phyloP scores from a whole-genome alignment of 495 filamentous ascomycete genomes.

The Penicillium turbatum region DNA sequence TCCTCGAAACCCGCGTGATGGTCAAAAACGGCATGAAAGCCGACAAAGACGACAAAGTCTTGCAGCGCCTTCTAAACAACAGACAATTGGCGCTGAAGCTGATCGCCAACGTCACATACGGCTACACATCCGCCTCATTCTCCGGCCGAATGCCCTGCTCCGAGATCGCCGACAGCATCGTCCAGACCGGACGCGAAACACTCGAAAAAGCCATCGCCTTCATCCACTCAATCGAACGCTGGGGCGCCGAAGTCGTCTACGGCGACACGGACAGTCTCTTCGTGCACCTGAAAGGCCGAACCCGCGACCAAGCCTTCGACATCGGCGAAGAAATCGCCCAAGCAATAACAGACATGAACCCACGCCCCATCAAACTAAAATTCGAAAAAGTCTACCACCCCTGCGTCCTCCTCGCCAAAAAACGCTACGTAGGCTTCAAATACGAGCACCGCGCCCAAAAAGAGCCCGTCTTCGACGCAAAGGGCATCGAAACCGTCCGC shows the following conservation, averaged over 20 bases:
- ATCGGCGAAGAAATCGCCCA: constrained; percentile 93
- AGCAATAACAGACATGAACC: constrained; percentile 84
- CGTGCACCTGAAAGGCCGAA: constrained; percentile 81
- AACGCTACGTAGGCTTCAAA: constrained; percentile 97
- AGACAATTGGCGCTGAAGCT: constrained; percentile 93
- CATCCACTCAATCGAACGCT: constrained; percentile 80
- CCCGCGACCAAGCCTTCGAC: constrained; percentile 80
- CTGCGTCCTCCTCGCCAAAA: constrained; percentile 90
- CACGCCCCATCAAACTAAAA: constrained; percentile 88
- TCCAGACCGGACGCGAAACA: constrained; percentile 90
- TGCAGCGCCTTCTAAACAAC: constrained; percentile 89
- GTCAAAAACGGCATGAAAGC: constrained; percentile 96
- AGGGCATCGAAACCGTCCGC: constrained; percentile 95
- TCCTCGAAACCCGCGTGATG: constrained; percentile 96
- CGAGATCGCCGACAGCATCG: constrained; percentile 97
- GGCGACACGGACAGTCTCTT: constrained; percentile 98
- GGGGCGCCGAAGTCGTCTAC: constrained; percentile 96
- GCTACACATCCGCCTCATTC: constrained; percentile 93
- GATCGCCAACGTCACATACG: constrained; percentile 96
- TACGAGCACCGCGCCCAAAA: constrained; percentile 76
- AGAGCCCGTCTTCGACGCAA: constrained; percentile 92
- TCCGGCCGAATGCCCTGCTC: constrained; percentile 96
- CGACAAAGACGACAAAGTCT: constrained; percentile 81
- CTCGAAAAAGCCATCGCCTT: constrained; percentile 89
- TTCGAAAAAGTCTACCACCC: constrained; percentile 99